Evolutionary conservation across 352 stramenopile genomes (phyloP).

Genomic region (Phytopythium litorale): DNA sequence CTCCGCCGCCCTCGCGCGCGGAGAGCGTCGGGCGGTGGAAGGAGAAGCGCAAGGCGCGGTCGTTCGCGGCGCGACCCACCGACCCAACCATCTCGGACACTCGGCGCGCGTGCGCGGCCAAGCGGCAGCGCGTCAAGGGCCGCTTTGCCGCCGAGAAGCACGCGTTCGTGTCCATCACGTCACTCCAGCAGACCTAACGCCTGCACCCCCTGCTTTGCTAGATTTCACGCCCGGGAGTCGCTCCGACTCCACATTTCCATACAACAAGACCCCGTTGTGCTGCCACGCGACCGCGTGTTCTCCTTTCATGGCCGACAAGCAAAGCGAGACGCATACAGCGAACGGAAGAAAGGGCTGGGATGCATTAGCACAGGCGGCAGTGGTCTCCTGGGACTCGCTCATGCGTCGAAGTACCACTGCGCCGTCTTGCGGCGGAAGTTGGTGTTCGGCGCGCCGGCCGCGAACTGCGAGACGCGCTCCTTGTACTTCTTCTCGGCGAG

Average conservation of each 20-base stretch:
- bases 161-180: slow-evolving; percentile 62
- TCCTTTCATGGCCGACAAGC: not conserved
- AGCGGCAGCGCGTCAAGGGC: slow-evolving; percentile 61
- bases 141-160: slow-evolving; percentile 53
- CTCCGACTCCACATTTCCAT: slow-evolving; percentile 6
- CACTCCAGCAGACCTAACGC: slow-evolving; percentile 29
- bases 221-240: not conserved
- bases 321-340: not conserved
- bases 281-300: not conserved
- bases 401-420: slow-evolving; percentile 84
- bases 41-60: slow-evolving; percentile 38
- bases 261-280: slow-evolving; percentile 9
- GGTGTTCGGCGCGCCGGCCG: slow-evolving; percentile 33
- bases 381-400: slow-evolving; percentile 10
- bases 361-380: not conserved
- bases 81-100: slow-evolving; percentile 41
- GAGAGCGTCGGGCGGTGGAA: slow-evolving; percentile 27
- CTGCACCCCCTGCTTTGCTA: not conserved
- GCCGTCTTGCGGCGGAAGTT: slow-evolving; percentile 71
- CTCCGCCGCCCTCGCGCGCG: slow-evolving; percentile 10
- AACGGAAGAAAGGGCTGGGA: not conserved
- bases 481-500: slow-evolving; percentile 73
- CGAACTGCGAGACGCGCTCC: slow-evolving; percentile 57
- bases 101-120: slow-evolving; percentile 51
- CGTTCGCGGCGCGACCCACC: slow-evolving; percentile 11